These are phyloP conservation scores for Westerdykella ornata DNA, from an alignment of 2,329 filamentous ascomycete species.

Conservation along the genomic window DNA sequence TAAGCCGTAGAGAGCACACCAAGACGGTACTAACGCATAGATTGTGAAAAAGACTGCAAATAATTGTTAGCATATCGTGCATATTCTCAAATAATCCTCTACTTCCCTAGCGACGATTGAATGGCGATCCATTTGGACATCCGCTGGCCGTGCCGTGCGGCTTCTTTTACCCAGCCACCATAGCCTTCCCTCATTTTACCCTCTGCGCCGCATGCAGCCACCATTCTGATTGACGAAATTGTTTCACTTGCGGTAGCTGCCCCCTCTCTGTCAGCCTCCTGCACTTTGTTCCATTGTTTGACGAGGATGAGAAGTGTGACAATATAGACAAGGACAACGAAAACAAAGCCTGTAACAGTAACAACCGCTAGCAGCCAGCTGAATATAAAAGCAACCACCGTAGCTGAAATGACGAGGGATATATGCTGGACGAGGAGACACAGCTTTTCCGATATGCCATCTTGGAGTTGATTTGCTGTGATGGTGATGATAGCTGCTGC, in stretches of 20 bases:
- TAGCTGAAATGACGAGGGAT: constrained; percentile 16
- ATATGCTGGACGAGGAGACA: constrained; percentile 21
- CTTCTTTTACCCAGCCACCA: constrained; percentile 6
- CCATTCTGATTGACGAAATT: constrained; percentile 17
- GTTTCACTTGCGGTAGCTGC: constrained; percentile 14
- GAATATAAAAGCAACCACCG: constrained; percentile 22
- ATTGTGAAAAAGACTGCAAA: constrained; percentile 19
- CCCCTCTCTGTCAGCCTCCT: constrained; percentile 16
- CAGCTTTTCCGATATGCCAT: constrained; percentile 25
- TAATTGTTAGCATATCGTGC: constrained; percentile 2
- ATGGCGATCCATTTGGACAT: constrained; percentile 15
- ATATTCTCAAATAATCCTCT: neutral
- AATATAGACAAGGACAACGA: constrained; percentile 17
- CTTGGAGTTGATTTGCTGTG: constrained; percentile 21
- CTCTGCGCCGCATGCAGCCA: constrained; percentile 21
- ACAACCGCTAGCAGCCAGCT: constrained; percentile 25
- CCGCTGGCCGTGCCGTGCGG: constrained; percentile 7
- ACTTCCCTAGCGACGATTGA: constrained; percentile 18
- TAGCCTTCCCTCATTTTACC: constrained; percentile 14
- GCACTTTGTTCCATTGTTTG: constrained; percentile 12
- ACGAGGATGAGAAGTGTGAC: constrained; percentile 14
- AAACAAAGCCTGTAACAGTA: constrained; percentile 17
- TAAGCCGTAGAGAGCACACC: neutral
- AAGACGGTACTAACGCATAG: constrained; percentile 12
- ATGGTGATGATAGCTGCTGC: constrained; percentile 25